Percentiles rank a stretch among this genome's conserved stretches.
Evolutionary conservation across 345 rosid genomes (phyloP).

Genomic region (Corymbia maculata): DNA sequence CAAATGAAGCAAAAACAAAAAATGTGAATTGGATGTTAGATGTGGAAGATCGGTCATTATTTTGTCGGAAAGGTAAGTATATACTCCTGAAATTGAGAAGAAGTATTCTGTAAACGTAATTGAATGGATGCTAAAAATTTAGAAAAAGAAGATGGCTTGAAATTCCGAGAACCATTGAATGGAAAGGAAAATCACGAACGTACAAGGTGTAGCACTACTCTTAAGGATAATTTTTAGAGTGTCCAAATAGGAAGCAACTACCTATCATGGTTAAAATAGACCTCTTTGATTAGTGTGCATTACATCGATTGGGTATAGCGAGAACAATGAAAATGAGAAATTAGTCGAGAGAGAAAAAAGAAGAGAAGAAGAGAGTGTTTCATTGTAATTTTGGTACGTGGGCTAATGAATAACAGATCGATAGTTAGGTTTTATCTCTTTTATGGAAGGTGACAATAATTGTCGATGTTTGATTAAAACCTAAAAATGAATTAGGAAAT

Average conservation of each 20-base stretch:
- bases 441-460: too few species aligned
- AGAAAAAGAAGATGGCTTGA: background rate
- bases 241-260: background rate
- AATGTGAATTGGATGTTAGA: background rate
- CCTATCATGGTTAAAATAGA: background rate
- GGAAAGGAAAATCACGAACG: background rate
- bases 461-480: background rate
- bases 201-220: too few species aligned
- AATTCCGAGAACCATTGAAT: background rate
- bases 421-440: background rate
- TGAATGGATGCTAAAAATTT: background rate
- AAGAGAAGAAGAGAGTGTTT: background rate
- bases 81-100: background rate
- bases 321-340: background rate
- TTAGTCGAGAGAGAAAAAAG: background rate
- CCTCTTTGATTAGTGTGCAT: background rate
- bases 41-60: background rate
- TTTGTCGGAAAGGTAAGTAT: background rate
- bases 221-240: background rate
- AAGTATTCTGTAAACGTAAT: background rate
- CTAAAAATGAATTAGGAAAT: background rate
- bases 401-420: background rate
- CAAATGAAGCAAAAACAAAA: background rate
- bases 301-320: background rate
- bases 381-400: background rate